phyloP scores from a whole-genome alignment of 345 rosid species.

The Hibiscus syriacus region DNA sequence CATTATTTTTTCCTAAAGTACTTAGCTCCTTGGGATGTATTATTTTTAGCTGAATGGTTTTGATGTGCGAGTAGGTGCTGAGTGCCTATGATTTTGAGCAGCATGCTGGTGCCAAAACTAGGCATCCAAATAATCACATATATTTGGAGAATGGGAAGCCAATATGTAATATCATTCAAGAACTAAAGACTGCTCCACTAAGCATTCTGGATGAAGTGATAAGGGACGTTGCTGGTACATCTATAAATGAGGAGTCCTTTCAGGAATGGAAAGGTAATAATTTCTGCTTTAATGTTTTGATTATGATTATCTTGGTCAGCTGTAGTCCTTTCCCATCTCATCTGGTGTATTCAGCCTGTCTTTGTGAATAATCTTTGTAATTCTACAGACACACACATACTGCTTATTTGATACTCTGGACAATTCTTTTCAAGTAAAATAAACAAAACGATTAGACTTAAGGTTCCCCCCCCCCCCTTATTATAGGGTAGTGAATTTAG shows the following conservation, averaged over 20 bases:
- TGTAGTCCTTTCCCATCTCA: background rate
- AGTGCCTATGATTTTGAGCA: slow-evolving; percentile 91
- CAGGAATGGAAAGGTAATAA: slow-evolving; percentile 93
- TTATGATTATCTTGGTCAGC: background rate
- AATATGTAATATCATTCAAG: slow-evolving; percentile 71
- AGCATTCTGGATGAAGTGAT: slow-evolving; percentile 60
- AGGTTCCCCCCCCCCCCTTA: background rate
- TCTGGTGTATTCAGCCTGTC: too few relatives aligned
- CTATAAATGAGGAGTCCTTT: slow-evolving; percentile 65
- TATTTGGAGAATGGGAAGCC: slow-evolving; percentile 86
- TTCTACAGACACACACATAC: too few relatives aligned
- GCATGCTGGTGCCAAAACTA: slow-evolving; percentile 89
- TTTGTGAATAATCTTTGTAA: too few relatives aligned
- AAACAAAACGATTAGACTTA: background rate
- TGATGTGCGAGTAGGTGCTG: slow-evolving; percentile 46
- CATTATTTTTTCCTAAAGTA: background rate
- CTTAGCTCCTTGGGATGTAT: background rate
- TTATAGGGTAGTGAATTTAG: too few relatives aligned
- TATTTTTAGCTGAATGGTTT: slow-evolving; percentile 13
- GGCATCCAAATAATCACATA: slow-evolving; percentile 93
- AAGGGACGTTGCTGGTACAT: slow-evolving; percentile 69
- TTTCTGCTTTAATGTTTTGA: slow-evolving; percentile 1
- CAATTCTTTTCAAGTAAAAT: background rate
- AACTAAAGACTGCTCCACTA: slow-evolving; percentile 65
- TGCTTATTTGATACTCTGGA: background rate